Conservation (phyloP, 2,329 filamentous ascomycete genomes). For the Podosphaera leucotricha region DNA sequence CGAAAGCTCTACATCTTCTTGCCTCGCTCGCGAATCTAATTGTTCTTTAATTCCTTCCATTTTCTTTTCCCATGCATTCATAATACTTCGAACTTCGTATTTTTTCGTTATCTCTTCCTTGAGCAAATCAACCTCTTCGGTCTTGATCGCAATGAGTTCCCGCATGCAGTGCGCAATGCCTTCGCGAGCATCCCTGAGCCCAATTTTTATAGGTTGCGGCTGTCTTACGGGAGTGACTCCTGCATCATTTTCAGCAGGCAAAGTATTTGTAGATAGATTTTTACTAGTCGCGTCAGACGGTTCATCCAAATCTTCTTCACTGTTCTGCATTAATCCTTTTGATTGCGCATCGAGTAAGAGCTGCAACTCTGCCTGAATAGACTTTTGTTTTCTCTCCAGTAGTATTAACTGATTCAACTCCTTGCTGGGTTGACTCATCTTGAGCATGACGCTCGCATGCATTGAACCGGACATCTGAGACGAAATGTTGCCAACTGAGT, state of each 20-base stretch:
- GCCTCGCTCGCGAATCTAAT: constrained; percentile 20
- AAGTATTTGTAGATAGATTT: constrained; percentile 6
- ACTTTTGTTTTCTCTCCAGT: constrained; percentile 24
- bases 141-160: constrained; percentile 40
- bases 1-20: constrained; percentile 36
- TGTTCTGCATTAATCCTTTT: constrained; percentile 19
- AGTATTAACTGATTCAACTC: background rate
- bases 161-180: constrained; percentile 40
- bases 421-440: background rate
- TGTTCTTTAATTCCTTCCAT: constrained; percentile 21
- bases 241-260: too few species aligned
- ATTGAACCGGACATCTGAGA: background rate
- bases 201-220: constrained; percentile 26
- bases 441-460: background rate
- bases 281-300: constrained; percentile 1
- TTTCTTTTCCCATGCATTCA: constrained; percentile 28
- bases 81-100: constrained; percentile 30
- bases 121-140: constrained; percentile 40
- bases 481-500: background rate
- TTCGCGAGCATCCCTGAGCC: constrained; percentile 37
- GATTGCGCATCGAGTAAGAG: constrained; percentile 33
- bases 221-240: constrained; percentile 36
- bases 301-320: constrained; percentile 6
- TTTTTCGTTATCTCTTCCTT: constrained; percentile 31
- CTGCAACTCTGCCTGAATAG: constrained; percentile 33